phyloP scores from a whole-genome alignment of 306 rosid genomes.

The Abrus precatorius region DNA sequence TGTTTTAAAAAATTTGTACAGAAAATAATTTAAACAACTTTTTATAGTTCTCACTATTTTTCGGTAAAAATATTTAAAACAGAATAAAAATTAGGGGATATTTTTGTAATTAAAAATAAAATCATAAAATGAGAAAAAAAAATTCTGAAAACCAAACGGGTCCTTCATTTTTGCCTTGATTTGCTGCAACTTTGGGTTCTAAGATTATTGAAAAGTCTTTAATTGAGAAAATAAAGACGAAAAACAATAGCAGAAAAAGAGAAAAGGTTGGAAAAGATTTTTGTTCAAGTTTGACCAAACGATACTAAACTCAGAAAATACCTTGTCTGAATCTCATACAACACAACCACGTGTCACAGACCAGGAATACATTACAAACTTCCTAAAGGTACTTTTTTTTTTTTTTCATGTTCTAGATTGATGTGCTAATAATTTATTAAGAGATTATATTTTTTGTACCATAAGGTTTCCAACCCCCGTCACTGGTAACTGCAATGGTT shows the following conservation, averaged over 20 bases:
- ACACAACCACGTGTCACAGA: not conserved
- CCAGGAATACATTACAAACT: not conserved
- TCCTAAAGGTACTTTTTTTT: not conserved
- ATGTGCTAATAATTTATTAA: not conserved
- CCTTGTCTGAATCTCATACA: not conserved
- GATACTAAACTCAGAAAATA: not conserved
- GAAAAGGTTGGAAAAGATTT: not conserved
- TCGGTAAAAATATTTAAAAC: too few species aligned
- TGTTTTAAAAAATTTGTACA: too few species aligned
- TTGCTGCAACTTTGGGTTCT: conserved; percentile 5
- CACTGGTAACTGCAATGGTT: conserved; percentile 65
- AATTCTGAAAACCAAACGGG: too few species aligned
- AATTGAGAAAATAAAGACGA: not conserved
- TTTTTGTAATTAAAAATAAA: too few species aligned
- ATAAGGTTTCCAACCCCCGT: conserved; percentile 75
- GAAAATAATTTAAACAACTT: too few species aligned
- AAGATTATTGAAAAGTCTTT: conserved; percentile 12
- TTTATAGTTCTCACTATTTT: too few species aligned
- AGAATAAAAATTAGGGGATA: too few species aligned
- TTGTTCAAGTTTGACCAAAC: conserved; percentile 8
- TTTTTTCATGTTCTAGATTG: conserved; percentile 13
- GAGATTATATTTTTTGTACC: conserved; percentile 53
- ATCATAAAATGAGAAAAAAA: too few species aligned
- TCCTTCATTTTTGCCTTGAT: not conserved
- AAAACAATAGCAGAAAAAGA: not conserved